Evolutionary conservation across 2,329 filamentous ascomycete genomes (phyloP).

Genomic region (Talaromyces sp.): DNA sequence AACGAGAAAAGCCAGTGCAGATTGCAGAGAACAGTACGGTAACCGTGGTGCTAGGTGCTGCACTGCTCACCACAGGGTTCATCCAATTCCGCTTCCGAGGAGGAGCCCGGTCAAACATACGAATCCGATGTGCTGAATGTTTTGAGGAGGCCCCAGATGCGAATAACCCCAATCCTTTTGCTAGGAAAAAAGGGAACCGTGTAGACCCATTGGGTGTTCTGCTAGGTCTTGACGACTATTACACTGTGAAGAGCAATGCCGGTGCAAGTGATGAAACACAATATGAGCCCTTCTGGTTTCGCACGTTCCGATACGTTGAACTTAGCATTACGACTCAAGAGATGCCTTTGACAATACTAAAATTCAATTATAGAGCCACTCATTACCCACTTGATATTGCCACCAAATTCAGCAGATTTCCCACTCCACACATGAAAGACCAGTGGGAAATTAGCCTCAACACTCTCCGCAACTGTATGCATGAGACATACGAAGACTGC

Average conservation of each 20-base stretch:
- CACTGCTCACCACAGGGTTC: background rate
- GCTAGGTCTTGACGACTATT: background rate
- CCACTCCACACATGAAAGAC: constrained; percentile 12
- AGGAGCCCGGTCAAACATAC: too few species aligned
- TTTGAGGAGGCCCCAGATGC: background rate
- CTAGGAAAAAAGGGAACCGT: background rate
- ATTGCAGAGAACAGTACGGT: background rate
- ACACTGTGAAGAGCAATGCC: background rate
- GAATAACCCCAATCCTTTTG: background rate
- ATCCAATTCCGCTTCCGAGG: background rate
- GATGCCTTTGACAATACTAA: background rate
- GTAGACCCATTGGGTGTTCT: background rate
- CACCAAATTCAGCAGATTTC: background rate
- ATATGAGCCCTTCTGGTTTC: background rate
- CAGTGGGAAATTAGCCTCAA: constrained; percentile 21
- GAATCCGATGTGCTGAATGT: background rate
- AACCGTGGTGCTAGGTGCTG: constrained; percentile 3
- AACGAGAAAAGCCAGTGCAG: background rate
- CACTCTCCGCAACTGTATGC: constrained; percentile 23
- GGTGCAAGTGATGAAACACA: background rate
- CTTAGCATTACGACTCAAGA: background rate
- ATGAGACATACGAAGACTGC: constrained; percentile 25
- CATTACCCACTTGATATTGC: background rate
- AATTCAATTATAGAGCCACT: background rate
- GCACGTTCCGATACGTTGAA: background rate